These are phyloP conservation scores for Penicillium sp. DNA, from an alignment of 2,329 filamentous ascomycete genomes.

Conservation along the genomic window DNA sequence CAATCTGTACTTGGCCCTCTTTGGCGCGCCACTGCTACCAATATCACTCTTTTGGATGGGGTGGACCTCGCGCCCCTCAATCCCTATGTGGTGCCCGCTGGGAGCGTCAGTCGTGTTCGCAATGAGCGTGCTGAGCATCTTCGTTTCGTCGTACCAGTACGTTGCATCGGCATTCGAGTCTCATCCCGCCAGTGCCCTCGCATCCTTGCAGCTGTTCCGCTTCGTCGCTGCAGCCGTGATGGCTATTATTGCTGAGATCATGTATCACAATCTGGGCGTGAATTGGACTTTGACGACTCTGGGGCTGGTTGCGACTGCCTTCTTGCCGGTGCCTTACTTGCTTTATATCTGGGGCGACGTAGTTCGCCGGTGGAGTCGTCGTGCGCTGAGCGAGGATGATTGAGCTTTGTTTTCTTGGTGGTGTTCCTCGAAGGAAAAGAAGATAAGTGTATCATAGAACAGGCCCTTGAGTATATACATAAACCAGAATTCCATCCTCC, in stretches of 20 bases:
- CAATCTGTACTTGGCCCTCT: slow-evolving; percentile 54
- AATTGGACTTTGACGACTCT: slow-evolving; percentile 44
- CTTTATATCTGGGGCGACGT: slow-evolving; percentile 33
- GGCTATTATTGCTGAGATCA: slow-evolving; percentile 32
- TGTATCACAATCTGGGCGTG: slow-evolving; percentile 42
- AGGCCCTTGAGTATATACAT: background rate
- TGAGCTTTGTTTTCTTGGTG: background rate
- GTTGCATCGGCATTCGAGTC: slow-evolving; percentile 9
- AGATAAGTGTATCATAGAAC: background rate
- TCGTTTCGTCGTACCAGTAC: slow-evolving; percentile 10
- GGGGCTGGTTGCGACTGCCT: slow-evolving; percentile 33
- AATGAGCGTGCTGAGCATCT: slow-evolving; percentile 3
- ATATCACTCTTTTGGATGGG: slow-evolving; percentile 58
- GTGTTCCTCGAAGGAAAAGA: background rate
- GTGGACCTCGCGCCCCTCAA: slow-evolving; percentile 49
- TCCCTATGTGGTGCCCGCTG: slow-evolving; percentile 44
- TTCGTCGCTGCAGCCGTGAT: slow-evolving; percentile 33
- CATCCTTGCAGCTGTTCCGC: slow-evolving; percentile 5
- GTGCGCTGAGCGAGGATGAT: slow-evolving; percentile 6
- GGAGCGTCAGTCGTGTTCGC: slow-evolving; percentile 1
- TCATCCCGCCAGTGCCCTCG: slow-evolving; percentile 6
- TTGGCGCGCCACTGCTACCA: slow-evolving; percentile 51
- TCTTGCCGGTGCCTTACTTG: slow-evolving; percentile 47
- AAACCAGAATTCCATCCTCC: background rate
- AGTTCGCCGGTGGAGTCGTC: slow-evolving; percentile 16